Evolutionary conservation across 306 rosid species (phyloP).

Genomic region (Sophora flavescens): DNA sequence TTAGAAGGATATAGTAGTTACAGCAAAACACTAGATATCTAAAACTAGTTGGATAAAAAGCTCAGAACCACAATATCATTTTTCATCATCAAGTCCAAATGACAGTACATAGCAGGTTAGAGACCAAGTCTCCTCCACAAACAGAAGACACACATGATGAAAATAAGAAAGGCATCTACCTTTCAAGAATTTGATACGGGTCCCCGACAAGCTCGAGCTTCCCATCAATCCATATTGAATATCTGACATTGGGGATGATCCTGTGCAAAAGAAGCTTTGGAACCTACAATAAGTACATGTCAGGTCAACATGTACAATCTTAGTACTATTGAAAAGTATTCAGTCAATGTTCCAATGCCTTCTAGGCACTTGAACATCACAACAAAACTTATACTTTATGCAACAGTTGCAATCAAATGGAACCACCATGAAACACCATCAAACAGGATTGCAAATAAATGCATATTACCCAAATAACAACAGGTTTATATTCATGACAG

Average conservation of each 20-base stretch:
- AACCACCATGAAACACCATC: not conserved
- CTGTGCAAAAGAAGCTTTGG: slow-evolving; percentile 99
- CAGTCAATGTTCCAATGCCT: not conserved
- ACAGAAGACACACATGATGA: slow-evolving; percentile 14
- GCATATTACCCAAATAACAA: not conserved
- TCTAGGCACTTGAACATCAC: not conserved
- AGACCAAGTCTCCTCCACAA: slow-evolving; percentile 6
- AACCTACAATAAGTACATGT: slow-evolving; percentile 58
- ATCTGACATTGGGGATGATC: slow-evolving; percentile 85
- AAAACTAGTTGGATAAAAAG: slow-evolving; percentile 25
- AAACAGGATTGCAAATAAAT: slow-evolving; percentile 12
- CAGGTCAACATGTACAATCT: slow-evolving; percentile 14
- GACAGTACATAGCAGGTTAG: slow-evolving; percentile 16
- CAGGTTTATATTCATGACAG: not conserved
- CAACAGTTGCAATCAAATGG: not conserved
- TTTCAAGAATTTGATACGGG: slow-evolving; percentile 90
- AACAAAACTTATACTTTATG: not conserved
- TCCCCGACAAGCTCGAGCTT: slow-evolving; percentile 87
- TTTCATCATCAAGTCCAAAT: slow-evolving; percentile 9
- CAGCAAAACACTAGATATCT: not conserved
- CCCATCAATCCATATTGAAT: slow-evolving; percentile 96
- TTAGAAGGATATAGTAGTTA: not conserved
- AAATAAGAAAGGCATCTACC: slow-evolving; percentile 55
- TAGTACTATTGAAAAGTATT: not conserved
- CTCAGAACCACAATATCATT: slow-evolving; percentile 22